Conservation (phyloP, 1,284 basidiomycete species). For the Malassezia vespertilionis region DNA sequence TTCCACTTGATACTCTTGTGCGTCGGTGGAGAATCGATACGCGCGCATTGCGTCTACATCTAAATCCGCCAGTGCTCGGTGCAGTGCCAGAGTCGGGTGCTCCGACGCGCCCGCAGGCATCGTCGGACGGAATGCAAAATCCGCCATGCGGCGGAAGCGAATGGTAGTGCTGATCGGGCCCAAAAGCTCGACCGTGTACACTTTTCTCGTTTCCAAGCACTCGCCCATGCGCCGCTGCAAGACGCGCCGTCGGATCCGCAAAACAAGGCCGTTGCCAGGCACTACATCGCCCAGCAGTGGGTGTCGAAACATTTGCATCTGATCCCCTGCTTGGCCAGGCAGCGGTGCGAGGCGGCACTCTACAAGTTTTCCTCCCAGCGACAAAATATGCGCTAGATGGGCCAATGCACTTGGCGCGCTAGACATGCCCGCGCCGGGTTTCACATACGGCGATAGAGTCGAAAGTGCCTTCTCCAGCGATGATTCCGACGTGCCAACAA, state of each 20-base stretch:
- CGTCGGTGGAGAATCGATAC: constrained; percentile 21
- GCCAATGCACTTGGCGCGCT: constrained; percentile 20
- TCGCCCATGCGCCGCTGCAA: not conserved
- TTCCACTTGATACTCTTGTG: constrained; percentile 23
- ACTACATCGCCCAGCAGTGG: constrained; percentile 14
- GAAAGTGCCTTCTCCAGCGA: constrained; percentile 30
- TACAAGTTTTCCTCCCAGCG: constrained; percentile 18
- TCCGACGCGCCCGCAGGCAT: constrained; percentile 1
- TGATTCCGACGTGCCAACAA: constrained; percentile 1
- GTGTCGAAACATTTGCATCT: constrained; percentile 9
- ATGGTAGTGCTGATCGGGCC: constrained; percentile 70
- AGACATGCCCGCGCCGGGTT: not conserved
- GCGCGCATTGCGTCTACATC: constrained; percentile 24
- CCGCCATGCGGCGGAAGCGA: constrained; percentile 58
- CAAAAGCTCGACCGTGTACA: constrained; percentile 64
- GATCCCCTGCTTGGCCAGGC: not conserved
- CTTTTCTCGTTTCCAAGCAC: constrained; percentile 1
- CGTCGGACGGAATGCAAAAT: constrained; percentile 35
- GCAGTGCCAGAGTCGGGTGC: constrained; percentile 23
- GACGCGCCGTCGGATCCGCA: constrained; percentile 4
- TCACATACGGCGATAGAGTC: constrained; percentile 23
- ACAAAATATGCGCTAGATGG: constrained; percentile 23
- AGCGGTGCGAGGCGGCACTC: constrained; percentile 30
- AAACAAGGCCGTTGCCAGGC: not conserved
- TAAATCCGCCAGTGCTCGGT: constrained; percentile 28